A percentile compares a stretch with the other conserved stretches of the same genome.
Conservation (phyloP, 345 rosid species). For the Euphorbia pulcherrima region DNA sequence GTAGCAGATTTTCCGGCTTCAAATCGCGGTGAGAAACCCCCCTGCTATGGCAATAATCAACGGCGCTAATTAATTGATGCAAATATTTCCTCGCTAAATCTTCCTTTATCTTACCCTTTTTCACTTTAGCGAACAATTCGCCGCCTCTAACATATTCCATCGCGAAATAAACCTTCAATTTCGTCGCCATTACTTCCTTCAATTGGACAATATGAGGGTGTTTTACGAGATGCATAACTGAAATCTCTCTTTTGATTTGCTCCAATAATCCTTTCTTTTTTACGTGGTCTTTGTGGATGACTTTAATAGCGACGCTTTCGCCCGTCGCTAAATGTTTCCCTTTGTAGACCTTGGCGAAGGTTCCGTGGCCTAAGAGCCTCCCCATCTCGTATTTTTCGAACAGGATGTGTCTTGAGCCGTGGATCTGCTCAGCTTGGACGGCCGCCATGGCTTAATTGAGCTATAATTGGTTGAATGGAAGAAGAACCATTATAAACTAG, state of each 20-base stretch:
- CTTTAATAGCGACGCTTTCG: constrained; percentile 27
- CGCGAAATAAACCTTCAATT: constrained; percentile 20
- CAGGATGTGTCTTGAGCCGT: constrained; percentile 9
- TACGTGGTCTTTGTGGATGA: constrained; percentile 22
- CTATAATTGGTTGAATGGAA: background rate
- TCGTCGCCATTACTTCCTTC: constrained; percentile 31
- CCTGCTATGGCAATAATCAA: constrained; percentile 30
- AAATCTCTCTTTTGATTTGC: constrained; percentile 23
- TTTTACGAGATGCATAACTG: constrained; percentile 26
- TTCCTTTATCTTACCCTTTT: constrained; percentile 22
- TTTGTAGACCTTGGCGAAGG: constrained; percentile 24
- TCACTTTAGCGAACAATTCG: constrained; percentile 24
- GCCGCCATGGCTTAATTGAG: background rate
- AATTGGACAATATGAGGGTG: constrained; percentile 25
- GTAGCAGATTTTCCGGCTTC: constrained; percentile 27
- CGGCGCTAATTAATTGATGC: constrained; percentile 22
- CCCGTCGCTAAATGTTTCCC: constrained; percentile 16
- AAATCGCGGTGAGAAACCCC: constrained; percentile 30
- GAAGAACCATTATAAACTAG: background rate
- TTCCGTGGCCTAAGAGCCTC: constrained; percentile 21
- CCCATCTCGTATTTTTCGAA: constrained; percentile 26
- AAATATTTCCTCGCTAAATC: constrained; percentile 23
- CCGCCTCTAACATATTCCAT: constrained; percentile 30
- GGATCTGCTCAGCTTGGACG: background rate
- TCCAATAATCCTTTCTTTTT: constrained; percentile 23